These are phyloP conservation scores for Chlorella sp. DNA, from an alignment of 139 green algal genomes.

Conservation along the genomic window DNA sequence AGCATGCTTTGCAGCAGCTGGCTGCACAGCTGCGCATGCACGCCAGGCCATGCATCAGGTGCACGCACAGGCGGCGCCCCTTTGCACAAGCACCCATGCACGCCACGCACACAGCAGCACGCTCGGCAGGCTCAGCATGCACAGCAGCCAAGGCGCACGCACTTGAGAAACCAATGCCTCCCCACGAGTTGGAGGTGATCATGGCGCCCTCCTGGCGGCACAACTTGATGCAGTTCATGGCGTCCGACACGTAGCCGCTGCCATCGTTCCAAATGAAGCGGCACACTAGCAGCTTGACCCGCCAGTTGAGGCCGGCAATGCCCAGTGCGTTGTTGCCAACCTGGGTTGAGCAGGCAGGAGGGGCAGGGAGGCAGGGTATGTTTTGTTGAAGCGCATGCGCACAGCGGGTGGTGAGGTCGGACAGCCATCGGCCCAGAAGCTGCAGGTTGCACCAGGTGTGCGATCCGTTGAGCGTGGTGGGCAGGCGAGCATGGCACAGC, in stretches of 20 bases:
- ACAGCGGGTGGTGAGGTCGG: neutral
- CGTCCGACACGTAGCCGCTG: conserved; percentile 43
- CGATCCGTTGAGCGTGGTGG: too few species aligned
- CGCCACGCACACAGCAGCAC: neutral
- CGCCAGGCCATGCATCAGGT: neutral
- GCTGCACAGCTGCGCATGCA: neutral
- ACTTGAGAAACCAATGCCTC: conserved; percentile 35
- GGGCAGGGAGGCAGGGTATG: conserved; percentile 51
- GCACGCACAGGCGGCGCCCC: neutral
- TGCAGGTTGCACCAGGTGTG: too few species aligned
- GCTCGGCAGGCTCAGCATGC: neutral
- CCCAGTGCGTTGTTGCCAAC: conserved; percentile 37
- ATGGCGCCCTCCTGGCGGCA: conserved; percentile 42
- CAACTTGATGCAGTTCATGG: conserved; percentile 48
- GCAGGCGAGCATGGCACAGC: too few species aligned
- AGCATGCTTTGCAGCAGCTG: too few species aligned
- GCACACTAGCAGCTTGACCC: conserved; percentile 33
- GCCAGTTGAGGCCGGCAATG: conserved; percentile 33
- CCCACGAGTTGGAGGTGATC: conserved; percentile 56
- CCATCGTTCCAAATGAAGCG: conserved; percentile 49
- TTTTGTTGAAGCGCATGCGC: neutral
- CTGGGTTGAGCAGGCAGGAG: neutral
- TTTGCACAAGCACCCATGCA: neutral
- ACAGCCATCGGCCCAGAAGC: too few species aligned
- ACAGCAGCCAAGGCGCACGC: neutral